Evolutionary conservation across 73 alveolate species (phyloP).

Genomic region (Tetrahymena borealis): DNA sequence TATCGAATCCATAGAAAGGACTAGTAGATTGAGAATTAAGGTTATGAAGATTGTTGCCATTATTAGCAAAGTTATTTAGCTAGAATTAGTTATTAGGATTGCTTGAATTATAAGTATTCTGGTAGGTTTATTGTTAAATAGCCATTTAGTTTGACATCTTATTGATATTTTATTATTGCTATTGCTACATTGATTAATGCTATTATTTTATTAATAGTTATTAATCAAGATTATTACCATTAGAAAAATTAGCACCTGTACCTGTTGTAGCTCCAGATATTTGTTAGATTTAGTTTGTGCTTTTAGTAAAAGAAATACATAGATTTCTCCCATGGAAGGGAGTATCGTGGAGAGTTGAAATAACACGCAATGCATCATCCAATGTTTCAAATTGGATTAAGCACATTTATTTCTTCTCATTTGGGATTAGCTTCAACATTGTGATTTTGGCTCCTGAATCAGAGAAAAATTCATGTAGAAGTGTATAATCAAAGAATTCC

Average conservation of each 20-base stretch:
- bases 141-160: not conserved
- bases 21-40: not conserved
- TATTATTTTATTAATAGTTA: not conserved
- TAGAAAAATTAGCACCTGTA: not conserved
- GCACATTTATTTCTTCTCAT: not conserved
- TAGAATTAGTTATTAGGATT: not conserved
- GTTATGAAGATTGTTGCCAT: not conserved
- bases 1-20: not conserved
- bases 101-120: not conserved
- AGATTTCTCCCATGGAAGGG: not conserved
- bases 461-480: not conserved
- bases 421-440: not conserved
- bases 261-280: not conserved
- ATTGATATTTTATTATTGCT: not conserved
- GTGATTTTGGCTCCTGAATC: not conserved
- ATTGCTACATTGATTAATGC: not conserved
- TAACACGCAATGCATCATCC: not conserved
- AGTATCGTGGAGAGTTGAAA: not conserved
- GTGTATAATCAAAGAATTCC: not conserved
- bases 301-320: not conserved
- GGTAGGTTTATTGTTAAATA: not conserved
- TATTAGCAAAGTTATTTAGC: not conserved
- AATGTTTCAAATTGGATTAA: not conserved
- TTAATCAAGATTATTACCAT: not conserved
- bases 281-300: not conserved